Conservation (phyloP, 148 eudicot genomes). For the Agrostemma githago region DNA sequence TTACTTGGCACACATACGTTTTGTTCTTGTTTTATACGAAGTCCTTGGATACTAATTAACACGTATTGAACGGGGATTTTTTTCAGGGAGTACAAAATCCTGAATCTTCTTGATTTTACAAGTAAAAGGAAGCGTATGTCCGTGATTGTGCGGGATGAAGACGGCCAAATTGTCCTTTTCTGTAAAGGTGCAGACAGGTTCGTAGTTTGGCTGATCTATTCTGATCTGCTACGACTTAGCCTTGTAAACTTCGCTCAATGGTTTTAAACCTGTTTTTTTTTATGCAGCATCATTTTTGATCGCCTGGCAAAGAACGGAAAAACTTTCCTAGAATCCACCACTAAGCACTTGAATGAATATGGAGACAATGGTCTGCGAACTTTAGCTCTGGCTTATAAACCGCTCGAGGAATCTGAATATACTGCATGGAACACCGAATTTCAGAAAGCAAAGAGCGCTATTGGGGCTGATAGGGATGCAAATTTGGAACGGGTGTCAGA, state of each 20-base stretch:
- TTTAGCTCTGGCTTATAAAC: slow-evolving; percentile 75
- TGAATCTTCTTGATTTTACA: slow-evolving; percentile 79
- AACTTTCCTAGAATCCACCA: slow-evolving; percentile 54
- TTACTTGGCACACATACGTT: neutral
- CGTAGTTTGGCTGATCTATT: slow-evolving; percentile 20
- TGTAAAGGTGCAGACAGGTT: slow-evolving; percentile 99
- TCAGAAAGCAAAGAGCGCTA: slow-evolving; percentile 62
- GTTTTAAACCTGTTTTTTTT: neutral
- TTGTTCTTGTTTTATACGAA: neutral
- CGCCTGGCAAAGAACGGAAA: slow-evolving; percentile 78
- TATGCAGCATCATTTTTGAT: slow-evolving; percentile 78
- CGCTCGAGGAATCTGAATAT: slow-evolving; percentile 69
- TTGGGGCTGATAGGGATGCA: slow-evolving; percentile 66
- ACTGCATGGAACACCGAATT: slow-evolving; percentile 77
- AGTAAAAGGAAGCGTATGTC: slow-evolving; percentile 99
- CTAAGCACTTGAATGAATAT: slow-evolving; percentile 75
- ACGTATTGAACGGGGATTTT: neutral
- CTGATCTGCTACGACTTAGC: slow-evolving; percentile 6
- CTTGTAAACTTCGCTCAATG: neutral
- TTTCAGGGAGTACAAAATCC: slow-evolving; percentile 84
- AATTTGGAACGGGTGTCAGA: slow-evolving; percentile 69
- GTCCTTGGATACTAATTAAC: neutral
- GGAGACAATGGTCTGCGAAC: slow-evolving; percentile 93
- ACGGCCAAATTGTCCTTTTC: slow-evolving; percentile 68
- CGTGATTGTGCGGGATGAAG: slow-evolving; percentile 70